phyloP scores from a whole-genome alignment of 2,329 filamentous ascomycete genomes.

The Drechmeria coniospora region DNA sequence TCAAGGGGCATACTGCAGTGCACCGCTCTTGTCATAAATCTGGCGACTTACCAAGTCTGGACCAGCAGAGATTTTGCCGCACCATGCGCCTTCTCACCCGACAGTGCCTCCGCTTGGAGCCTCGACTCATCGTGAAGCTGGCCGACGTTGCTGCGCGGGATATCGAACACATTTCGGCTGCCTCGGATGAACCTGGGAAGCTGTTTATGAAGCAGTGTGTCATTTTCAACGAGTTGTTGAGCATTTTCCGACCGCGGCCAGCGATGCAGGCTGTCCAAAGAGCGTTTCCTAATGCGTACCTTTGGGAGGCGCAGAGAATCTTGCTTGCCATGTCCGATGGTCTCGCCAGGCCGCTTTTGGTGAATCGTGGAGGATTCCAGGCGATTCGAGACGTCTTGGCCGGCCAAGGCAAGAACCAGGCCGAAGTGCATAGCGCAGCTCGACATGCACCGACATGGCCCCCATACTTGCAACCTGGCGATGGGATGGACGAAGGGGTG shows the following conservation, averaged over 20 bases:
- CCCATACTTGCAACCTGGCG: constrained; percentile 39
- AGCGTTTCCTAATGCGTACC: constrained; percentile 14
- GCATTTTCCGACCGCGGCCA: constrained; percentile 11
- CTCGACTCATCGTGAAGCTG: constrained; percentile 16
- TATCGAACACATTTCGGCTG: constrained; percentile 9
- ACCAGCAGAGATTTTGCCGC: constrained; percentile 10
- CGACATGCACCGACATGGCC: constrained; percentile 42
- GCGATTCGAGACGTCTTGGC: constrained; percentile 38
- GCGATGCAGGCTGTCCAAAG: constrained; percentile 10
- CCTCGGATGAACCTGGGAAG: constrained; percentile 5
- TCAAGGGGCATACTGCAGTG: too few species aligned
- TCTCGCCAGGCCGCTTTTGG: constrained; percentile 31
- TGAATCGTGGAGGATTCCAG: constrained; percentile 34
- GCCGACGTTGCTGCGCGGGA: constrained; percentile 13
- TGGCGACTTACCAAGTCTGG: constrained; percentile 6
- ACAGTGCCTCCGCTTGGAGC: constrained; percentile 18
- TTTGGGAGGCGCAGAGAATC: constrained; percentile 41
- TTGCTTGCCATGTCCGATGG: constrained; percentile 36
- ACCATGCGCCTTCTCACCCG: constrained; percentile 12
- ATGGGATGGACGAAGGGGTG: constrained; percentile 43
- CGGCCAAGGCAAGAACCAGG: constrained; percentile 34
- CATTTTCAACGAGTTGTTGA: constrained; percentile 16
- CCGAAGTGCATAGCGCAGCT: constrained; percentile 31
- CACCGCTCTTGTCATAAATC: too few species aligned
- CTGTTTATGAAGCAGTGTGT: constrained; percentile 14